phyloP scores from a whole-genome alignment of 108 stramenopile species.

The Cyclotella sp. region DNA sequence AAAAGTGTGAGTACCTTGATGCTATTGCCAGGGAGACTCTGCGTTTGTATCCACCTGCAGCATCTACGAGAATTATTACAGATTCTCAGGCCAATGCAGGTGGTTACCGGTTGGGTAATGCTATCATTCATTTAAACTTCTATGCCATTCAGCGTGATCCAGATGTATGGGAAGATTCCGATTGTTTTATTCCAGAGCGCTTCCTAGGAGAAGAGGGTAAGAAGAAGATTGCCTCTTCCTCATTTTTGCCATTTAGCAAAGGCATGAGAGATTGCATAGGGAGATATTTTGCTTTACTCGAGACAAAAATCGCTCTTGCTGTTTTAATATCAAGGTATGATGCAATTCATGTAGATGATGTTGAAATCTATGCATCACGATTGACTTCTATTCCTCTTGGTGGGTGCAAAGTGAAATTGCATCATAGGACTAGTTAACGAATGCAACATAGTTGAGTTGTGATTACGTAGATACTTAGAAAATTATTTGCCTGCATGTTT shows the following conservation, averaged over 20 bases:
- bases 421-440: background rate
- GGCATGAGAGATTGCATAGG: slow-evolving; percentile 56
- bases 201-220: slow-evolving; percentile 41
- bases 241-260: slow-evolving; percentile 49
- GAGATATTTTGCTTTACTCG: slow-evolving; percentile 57
- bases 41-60: slow-evolving; percentile 47
- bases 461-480: background rate
- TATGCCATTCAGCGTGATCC: slow-evolving; percentile 56
- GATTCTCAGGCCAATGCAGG: slow-evolving; percentile 18
- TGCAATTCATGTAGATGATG: slow-evolving; percentile 23
- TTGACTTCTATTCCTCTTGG: slow-evolving; percentile 38
- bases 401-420: slow-evolving; percentile 33
- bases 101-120: slow-evolving; percentile 32
- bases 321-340: slow-evolving; percentile 44
- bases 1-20: slow-evolving; percentile 52
- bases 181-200: slow-evolving; percentile 44
- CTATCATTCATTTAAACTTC: slow-evolving; percentile 46
- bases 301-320: slow-evolving; percentile 53
- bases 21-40: slow-evolving; percentile 47
- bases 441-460: background rate
- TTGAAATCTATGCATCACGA: slow-evolving; percentile 28
- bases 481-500: background rate
- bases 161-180: slow-evolving; percentile 41
- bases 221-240: slow-evolving; percentile 23
- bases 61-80: slow-evolving; percentile 32